Base-by-base conservation (phyloP, 257 asterid genomes). In the Lavandula angustifolia region DNA sequence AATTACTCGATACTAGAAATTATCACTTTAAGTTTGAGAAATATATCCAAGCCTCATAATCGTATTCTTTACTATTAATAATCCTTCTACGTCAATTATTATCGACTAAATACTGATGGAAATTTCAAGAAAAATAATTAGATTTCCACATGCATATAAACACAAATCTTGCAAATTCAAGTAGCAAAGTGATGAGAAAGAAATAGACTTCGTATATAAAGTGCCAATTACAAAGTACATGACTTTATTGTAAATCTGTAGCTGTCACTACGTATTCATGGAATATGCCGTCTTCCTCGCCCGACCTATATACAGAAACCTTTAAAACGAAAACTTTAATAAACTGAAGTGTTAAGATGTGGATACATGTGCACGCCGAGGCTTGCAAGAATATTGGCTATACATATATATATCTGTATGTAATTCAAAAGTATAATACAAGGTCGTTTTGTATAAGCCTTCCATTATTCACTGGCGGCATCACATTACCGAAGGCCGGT, bases 381-480 rank as follows among this genome's bases (percentile, higher is more conserved):
- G 27, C 27, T 22, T 11, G 38, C 60, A 32, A 58, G 4, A 64
- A 58, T 74, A 58, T 47, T 50, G 77, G 47, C 72, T 79, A 68
- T 72, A 68, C 76, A 67, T 79, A 68, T 72, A 68, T 73, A 71
- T 62, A 33, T 52, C 47, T 51, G 65, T 54, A 33, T 57, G 59
- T 11, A 50, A 46, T 52, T 58, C 48, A n/a, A 12, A 58, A 62
- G 56, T 77, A 62, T 74, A 76, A 59, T 70, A 72, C 77, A 73
- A 71, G 4, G 52, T 49, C 69, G 55, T 75, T 64, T 66, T 71
- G 70, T 69, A 54, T 68, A 58, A 52, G n/a, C 44, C 44, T 35
- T 22, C 33, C 40, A 6, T 18, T 57, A 64, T 58, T 29, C 72
- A 72, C 37, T 46, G 44, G 12, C 42, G 22, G 13, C 50, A 50